Percentiles rank a stretch among this genome's conserved stretches.
phyloP scores from a whole-genome alignment of 768 basidiomycete genomes.

The Russula earlei region DNA sequence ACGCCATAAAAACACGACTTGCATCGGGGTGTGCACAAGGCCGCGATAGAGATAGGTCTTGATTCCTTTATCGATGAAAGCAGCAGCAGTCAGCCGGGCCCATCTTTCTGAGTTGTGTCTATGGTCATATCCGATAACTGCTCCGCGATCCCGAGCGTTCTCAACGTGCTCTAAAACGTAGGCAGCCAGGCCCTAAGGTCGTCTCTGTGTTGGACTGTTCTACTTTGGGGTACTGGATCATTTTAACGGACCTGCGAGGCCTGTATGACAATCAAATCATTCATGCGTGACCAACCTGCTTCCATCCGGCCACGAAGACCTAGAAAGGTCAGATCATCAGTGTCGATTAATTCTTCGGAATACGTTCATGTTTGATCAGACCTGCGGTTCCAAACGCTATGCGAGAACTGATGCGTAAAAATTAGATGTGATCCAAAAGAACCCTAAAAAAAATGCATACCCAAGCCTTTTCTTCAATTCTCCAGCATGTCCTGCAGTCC shows the following conservation, averaged over 20 bases:
- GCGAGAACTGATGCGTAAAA: conserved; percentile 39
- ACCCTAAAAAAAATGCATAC: conserved; percentile 24
- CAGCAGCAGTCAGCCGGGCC: conserved; percentile 65
- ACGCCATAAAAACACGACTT: conserved; percentile 20
- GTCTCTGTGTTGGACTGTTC: background rate
- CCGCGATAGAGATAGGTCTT: conserved; percentile 62
- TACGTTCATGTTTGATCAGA: conserved; percentile 22
- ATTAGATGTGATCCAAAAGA: background rate
- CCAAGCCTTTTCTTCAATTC: conserved; percentile 52
- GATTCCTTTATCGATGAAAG: conserved; percentile 53
- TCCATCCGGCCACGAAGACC: conserved; percentile 78
- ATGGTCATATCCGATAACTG: conserved; percentile 85
- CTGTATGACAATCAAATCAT: conserved; percentile 75
- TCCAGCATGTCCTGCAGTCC: conserved; percentile 31
- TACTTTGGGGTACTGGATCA: background rate
- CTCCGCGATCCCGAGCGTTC: conserved; percentile 47
- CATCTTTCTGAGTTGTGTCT: conserved; percentile 70
- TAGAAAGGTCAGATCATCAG: conserved; percentile 21
- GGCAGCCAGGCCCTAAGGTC: conserved; percentile 58
- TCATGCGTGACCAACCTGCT: conserved; percentile 88
- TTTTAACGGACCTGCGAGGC: conserved; percentile 54
- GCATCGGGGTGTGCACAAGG: conserved; percentile 77
- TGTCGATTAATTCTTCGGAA: background rate
- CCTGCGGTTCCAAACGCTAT: conserved; percentile 89
- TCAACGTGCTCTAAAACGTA: conserved; percentile 51